phyloP scores from a whole-genome alignment of 345 rosid species.

The Erodium maritimum region DNA sequence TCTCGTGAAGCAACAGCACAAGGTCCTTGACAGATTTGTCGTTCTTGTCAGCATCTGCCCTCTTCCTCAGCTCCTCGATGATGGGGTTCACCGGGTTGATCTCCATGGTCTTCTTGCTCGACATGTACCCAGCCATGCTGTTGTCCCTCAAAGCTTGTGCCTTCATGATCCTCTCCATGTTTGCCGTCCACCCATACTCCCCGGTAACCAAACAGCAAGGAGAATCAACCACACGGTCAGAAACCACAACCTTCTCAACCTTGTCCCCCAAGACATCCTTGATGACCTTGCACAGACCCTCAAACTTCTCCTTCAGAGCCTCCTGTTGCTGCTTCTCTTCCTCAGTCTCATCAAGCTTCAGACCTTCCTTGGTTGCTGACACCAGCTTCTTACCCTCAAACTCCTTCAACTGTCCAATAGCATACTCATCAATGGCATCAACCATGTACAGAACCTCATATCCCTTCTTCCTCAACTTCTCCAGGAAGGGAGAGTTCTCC shows the following conservation, averaged over 20 bases:
- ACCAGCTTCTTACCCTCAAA: constrained; percentile 13
- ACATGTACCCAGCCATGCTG: constrained; percentile 15
- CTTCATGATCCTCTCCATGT: constrained; percentile 18
- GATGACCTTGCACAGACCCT: constrained; percentile 12
- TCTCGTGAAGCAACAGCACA: constrained; percentile 11
- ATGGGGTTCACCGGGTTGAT: constrained; percentile 13
- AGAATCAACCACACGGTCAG: constrained; percentile 13
- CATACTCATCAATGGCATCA: constrained; percentile 15
- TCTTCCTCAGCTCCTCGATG: constrained; percentile 15
- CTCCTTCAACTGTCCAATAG: constrained; percentile 10
- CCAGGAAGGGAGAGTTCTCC: constrained; percentile 17
- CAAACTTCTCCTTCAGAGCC: constrained; percentile 9
- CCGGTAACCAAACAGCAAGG: constrained; percentile 14
- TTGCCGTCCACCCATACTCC: constrained; percentile 11
- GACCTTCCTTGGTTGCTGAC: constrained; percentile 15
- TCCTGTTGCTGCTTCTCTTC: constrained; percentile 10
- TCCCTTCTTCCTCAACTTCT: constrained; percentile 13
- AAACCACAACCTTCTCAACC: constrained; percentile 13
- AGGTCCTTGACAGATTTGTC: constrained; percentile 15
- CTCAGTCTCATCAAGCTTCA: constrained; percentile 10
- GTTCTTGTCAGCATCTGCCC: constrained; percentile 13
- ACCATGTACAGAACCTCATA: constrained; percentile 11
- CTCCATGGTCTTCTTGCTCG: constrained; percentile 14
- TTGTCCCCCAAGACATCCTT: constrained; percentile 14
- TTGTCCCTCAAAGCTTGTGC: constrained; percentile 11